Evolutionary conservation across 108 stramenopile species (phyloP), one percentile per base, ranked within the genome.

Genomic region (Craspedostauros australis): DNA sequence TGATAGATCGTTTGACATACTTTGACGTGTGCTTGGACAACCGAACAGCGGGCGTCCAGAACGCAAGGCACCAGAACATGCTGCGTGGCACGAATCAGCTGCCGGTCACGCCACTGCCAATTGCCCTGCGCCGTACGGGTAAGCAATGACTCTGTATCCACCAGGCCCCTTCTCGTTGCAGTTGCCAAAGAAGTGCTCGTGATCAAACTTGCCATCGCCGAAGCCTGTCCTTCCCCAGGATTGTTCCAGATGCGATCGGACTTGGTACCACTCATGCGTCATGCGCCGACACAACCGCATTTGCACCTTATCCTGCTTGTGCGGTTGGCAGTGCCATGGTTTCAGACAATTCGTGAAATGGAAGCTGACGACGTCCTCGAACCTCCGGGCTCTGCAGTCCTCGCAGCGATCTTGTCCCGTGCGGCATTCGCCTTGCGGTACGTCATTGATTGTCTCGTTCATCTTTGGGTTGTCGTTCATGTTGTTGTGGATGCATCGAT

Each of bases 301-400:
- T 31, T 82, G 72, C 20, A 77, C 39, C 39, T 31, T 48, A 68
- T 85, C 68, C 3, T 46, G 38, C 50, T 49, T 43, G 15, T 71
- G 75, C 11, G 65, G 36, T 9, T 61, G 52, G 68, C 95, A 96
- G 0, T 40, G 54, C 95, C 95, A 96, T 2, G 95, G 95, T 45
- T 96, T 96, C 53, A 73, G 72, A 54, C 95, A 96, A 0, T 90
- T 52, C 2, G 95, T 96, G 62, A 84, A 96, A 57, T 96, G 95
- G 18, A 81, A 87, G 12, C 72, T 76, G 14, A 77, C 59, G n/a
- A 96, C 62, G 21, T 82, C 70, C 5, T 62, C 57, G 3, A 76
- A 22, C 0, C 59, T 28, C 6, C 60, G 60, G 22, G 57, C 51
- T 16, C 86, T 68, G 59, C 85, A 87, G 66, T 92, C 84, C 48